Base-by-base conservation (phyloP, 306 rosid species). In the Trifolium pratense region DNA sequence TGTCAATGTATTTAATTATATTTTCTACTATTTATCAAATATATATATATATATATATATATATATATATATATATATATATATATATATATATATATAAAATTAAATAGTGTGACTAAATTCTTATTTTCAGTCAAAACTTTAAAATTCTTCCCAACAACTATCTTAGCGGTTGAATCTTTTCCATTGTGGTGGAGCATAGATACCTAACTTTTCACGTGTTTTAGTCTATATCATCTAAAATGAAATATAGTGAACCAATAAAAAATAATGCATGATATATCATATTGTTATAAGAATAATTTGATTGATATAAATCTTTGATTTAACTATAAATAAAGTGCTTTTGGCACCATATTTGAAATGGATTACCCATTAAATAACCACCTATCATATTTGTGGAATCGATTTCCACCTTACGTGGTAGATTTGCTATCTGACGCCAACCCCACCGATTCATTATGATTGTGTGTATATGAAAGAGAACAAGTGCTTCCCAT, bases 391-490 rank as follows among this genome's bases (percentile, higher is more conserved):
- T 60, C 66, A 60, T 31, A 60, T 60, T 31, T 31, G 42, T 4
- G 39, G 45, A 9, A 56, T 66, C 11, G 21, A 56, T 66, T 7
- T 68, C 70, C 82, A 81, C 73, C 61, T 59, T 65, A 53, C 9
- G 7, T 32, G 26, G 17, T 51, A 49, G 18, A 66, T 78, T 80
- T 90, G 91, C 86, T 79, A 51, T 85, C 75, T 85, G 97, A 85
- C 87, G 76, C 82, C 80, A 84, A 45, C 78, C 83, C 88, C 94
- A 87, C 92, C 87, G 72, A 78, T 51, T 59, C 2, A 74, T 36
- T 6, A 39, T 3, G 4, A 62, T 18, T 26, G 52, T 67, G 55
- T 7, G 16, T 21, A 45, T 23, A 17, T 53, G 39, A 36, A 36
- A 36, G 39, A 36, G 39, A 36, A 25, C 40, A 15, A 66, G 60